phyloP scores from a whole-genome alignment of 1,139 yeast genomes.

The Kurtzmaniella natalensis region DNA sequence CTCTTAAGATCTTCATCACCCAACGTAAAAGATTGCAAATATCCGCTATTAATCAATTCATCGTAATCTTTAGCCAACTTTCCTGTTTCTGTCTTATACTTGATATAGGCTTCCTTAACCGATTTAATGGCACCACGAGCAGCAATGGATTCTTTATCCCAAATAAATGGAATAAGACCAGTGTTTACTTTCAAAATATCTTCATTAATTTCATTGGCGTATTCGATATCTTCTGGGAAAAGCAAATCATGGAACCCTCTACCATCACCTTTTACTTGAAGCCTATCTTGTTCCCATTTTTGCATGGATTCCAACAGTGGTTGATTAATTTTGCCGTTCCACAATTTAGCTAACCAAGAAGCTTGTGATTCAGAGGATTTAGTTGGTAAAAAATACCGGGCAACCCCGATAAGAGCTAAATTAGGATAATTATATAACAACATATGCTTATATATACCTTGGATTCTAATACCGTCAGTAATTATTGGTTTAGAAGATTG shows the following conservation, averaged over 20 bases:
- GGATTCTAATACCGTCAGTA: slow-evolving; percentile 42
- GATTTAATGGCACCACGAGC: slow-evolving; percentile 29
- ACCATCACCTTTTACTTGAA: slow-evolving; percentile 32
- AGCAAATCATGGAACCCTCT: slow-evolving; percentile 39
- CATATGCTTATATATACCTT: slow-evolving; percentile 49
- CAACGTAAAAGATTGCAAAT: slow-evolving; percentile 16
- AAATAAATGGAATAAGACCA: slow-evolving; percentile 34
- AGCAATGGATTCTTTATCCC: slow-evolving; percentile 32
- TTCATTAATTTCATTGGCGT: slow-evolving; percentile 32
- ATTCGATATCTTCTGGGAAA: slow-evolving; percentile 48
- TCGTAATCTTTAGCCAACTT: slow-evolving; percentile 24
- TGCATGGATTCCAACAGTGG: slow-evolving; percentile 41
- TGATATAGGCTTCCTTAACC: slow-evolving; percentile 34
- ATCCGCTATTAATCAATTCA: slow-evolving; percentile 24
- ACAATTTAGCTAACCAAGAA: slow-evolving; percentile 51
- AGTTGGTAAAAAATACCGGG: slow-evolving; percentile 54
- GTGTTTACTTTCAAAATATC: slow-evolving; percentile 24
- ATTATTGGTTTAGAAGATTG: slow-evolving; percentile 27
- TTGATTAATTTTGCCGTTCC: slow-evolving; percentile 41
- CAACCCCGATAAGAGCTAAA: slow-evolving; percentile 48
- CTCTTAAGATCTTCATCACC: slow-evolving; percentile 15
- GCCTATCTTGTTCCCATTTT: slow-evolving; percentile 32
- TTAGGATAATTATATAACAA: slow-evolving; percentile 53
- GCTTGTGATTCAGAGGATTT: slow-evolving; percentile 59
- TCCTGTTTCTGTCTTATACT: slow-evolving; percentile 25